Conservation (phyloP, 495 filamentous ascomycete genomes). For the Evernia prunastri region DNA sequence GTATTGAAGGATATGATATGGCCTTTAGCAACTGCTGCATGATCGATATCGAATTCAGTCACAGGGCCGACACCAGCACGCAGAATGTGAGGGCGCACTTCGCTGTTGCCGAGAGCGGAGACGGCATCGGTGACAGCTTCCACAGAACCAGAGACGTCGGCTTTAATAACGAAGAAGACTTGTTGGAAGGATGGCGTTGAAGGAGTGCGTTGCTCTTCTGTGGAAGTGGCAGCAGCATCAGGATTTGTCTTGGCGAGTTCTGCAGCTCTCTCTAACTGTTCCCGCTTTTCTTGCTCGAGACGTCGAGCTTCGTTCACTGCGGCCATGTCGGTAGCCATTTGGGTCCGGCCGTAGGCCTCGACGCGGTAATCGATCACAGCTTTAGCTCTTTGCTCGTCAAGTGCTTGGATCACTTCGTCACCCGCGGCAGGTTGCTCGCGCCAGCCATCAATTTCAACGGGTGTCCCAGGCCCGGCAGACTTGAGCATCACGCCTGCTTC, state of each 20-base stretch:
- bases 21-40: constrained; percentile 63
- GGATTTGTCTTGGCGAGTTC: constrained; percentile 24
- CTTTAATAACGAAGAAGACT: constrained; percentile 84
- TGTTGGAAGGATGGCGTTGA: constrained; percentile 40
- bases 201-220: constrained; percentile 15
- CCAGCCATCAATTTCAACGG: constrained; percentile 93
- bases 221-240: constrained; percentile 1
- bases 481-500: constrained; percentile 69
- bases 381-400: constrained; percentile 71
- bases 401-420: constrained; percentile 77
- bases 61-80: constrained; percentile 71
- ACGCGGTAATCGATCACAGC: constrained; percentile 69
- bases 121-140: constrained; percentile 79
- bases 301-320: constrained; percentile 68
- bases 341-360: constrained; percentile 54
- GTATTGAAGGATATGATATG: constrained; percentile 84
- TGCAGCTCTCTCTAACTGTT: constrained; percentile 42
- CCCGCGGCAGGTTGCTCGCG: constrained; percentile 84
- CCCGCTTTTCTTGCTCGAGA: constrained; percentile 53
- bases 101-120: constrained; percentile 69
- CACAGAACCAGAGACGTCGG: constrained; percentile 85
- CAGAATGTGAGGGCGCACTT: constrained; percentile 71
- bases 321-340: constrained; percentile 61
- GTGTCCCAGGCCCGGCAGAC: constrained; percentile 78
- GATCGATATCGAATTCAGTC: constrained; percentile 82